Base-by-base conservation (phyloP, 805 yeast genomes). In the Cyberlindnera suaveolens region DNA sequence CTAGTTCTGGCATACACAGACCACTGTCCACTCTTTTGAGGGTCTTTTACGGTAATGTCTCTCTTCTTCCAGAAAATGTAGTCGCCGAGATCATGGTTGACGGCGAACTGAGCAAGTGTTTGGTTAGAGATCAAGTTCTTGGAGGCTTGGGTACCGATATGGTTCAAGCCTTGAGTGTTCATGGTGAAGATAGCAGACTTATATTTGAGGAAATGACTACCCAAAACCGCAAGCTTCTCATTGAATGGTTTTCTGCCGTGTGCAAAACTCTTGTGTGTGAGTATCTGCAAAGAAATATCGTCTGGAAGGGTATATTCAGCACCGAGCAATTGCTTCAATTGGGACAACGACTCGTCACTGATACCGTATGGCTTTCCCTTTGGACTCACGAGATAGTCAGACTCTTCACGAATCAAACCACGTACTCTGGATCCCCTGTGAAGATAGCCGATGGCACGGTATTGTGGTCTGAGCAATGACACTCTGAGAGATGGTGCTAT, bases 191-290 rank as follows among this genome's bases (percentile, higher is more conserved):
- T 45, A 2, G 67, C 52, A 4, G 66, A 54, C 39, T 58, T 63
- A 30, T 60, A 67, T 57, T 78, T 79, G 50, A 83, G 62, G 53
- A 80, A 65, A 57, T 81, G 82, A 31, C 74, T 59, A 15, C 95
- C 97, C 60, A 87, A 67, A 36, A 82, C 74, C 16, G 87, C 72
- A 54, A 91, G 70, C 62, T 83, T 85, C 61, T 89, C 96, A 66
- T 90, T 91, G 66, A 85, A 87, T 7, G 97, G 96, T 54, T 82
- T 79, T 49, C 76, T 70, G 9, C 96, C 97, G 65, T 87, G 95
- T 5, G 95, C 95, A 71, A 89, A 91, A 18, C 96, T 86, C 67
- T 91, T 91, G 67, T 91, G 97, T 6, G 97, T 90, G 55, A 90
- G 68, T 34, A 86, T 80, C 66, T 91, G 98, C 48, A 88, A 68